A percentile compares a stretch with the other conserved stretches of the same genome.
phyloP scores from a whole-genome alignment of 2,329 filamentous ascomycete species.

The Colletotrichum liaoningense region DNA sequence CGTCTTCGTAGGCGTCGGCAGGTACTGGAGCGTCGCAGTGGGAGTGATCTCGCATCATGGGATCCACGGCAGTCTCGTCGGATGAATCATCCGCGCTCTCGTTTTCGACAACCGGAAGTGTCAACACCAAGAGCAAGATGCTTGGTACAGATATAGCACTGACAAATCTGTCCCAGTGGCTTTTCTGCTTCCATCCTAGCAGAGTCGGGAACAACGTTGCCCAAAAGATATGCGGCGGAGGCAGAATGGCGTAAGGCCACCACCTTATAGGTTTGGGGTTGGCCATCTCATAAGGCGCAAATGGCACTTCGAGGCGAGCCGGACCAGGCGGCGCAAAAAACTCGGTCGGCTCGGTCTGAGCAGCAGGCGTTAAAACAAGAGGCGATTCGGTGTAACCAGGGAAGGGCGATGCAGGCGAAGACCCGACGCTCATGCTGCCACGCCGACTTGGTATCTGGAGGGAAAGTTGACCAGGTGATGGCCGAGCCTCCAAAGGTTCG shows the following conservation, averaged over 20 bases:
- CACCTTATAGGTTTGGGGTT: constrained; percentile 67
- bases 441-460: constrained; percentile 61
- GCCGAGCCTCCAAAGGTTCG: constrained; percentile 8
- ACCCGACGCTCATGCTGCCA: constrained; percentile 55
- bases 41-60: constrained; percentile 35
- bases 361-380: constrained; percentile 53
- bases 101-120: constrained; percentile 88
- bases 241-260: constrained; percentile 85
- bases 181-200: constrained; percentile 83
- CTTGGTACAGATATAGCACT: constrained; percentile 88
- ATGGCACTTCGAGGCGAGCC: constrained; percentile 58
- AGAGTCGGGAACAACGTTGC: constrained; percentile 89
- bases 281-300: constrained; percentile 55
- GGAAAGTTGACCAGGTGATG: constrained; percentile 44
- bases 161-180: constrained; percentile 84
- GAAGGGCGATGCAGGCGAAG: constrained; percentile 72
- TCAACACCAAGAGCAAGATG: constrained; percentile 90
- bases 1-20: constrained; percentile 44
- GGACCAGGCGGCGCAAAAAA: constrained; percentile 62
- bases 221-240: constrained; percentile 76
- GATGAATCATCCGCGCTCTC: constrained; percentile 64
- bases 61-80: constrained; percentile 44
- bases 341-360: constrained; percentile 59
- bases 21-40: constrained; percentile 49
- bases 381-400: constrained; percentile 74